A percentile compares a stretch with the other conserved stretches of the same genome.
phyloP scores from a whole-genome alignment of 495 filamentous ascomycete species.

The Tricharina praecox region DNA sequence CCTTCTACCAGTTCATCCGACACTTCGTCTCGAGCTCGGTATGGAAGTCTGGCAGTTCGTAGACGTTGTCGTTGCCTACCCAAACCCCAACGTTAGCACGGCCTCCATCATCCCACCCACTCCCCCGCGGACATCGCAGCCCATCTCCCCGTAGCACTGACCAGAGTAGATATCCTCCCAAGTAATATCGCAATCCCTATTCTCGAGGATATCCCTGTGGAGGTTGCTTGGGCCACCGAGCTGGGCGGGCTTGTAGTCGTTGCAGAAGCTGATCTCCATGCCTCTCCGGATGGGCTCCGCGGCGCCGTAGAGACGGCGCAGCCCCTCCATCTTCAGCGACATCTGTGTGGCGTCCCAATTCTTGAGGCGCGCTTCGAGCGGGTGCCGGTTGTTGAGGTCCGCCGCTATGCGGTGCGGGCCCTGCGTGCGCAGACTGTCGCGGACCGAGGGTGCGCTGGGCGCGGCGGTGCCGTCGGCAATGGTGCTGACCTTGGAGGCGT shows the following conservation, averaged over 20 bases:
- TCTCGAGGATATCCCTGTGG: conserved; percentile 56
- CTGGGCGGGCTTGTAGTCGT: conserved; percentile 26
- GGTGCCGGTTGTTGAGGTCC: conserved; percentile 42
- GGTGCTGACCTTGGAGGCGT: conserved; percentile 44
- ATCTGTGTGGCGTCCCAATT: conserved; percentile 76
- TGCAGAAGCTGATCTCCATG: conserved; percentile 75
- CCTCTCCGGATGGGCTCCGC: conserved; percentile 84
- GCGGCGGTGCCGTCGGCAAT: conserved; percentile 42
- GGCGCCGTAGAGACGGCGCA: conserved; percentile 74
- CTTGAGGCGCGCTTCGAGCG: conserved; percentile 74
- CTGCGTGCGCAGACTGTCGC: conserved; percentile 76
- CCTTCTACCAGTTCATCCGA: conserved; percentile 47
- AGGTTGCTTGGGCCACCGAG: conserved; percentile 31
- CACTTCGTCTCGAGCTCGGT: conserved; percentile 87
- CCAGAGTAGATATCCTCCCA: conserved; percentile 89
- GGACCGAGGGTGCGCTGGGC: conserved; percentile 76
- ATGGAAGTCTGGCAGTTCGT: conserved; percentile 54
- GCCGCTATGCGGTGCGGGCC: conserved; percentile 29
- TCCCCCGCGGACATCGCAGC: background rate
- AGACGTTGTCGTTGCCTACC: conserved; percentile 38
- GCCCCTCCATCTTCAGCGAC: conserved; percentile 63
- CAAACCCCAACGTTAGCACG: background rate
- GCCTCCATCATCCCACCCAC: too few relatives aligned
- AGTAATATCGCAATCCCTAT: conserved; percentile 52
- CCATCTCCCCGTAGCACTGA: conserved; percentile 8